Evolutionary conservation across 768 basidiomycete genomes (phyloP), one percentile per base, ranked within the genome.

Genomic region (Mycena latifolia): DNA sequence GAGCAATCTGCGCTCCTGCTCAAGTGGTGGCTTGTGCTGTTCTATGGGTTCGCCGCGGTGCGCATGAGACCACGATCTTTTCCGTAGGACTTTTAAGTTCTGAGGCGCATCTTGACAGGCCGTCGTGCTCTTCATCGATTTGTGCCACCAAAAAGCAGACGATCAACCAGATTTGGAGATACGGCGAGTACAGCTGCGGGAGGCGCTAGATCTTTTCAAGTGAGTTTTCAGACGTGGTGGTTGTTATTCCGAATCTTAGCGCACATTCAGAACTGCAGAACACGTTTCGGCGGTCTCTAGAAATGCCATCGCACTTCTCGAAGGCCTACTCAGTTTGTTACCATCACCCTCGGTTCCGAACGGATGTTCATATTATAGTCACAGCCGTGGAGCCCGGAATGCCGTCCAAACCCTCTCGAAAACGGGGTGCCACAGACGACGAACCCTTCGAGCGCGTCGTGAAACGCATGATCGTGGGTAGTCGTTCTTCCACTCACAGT

Each of bases 121-220:
- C 24, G 71, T 76, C 11, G 73, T 76, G 18, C 63, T 76, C 20
- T 76, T 76, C 48, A 72, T 73, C 20, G 75, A 76, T 56, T 37
- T 76, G 15, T 76, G 73, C 28, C 68, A 74, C 35, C 57, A 63
- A 14, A 69, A 72, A 31, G 64, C 67, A 12, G 71, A 71, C 18
- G 58, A 65, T 31, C 70, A 70, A 17, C 63, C 62, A 27, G 55
- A 63, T 28, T 41, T 71, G 35, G 67, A 71, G 31, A 55, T 61
- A 12, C 64, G 72, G 8, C 58, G 73, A 18, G 46, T 54, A 0
- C 73, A 74, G 51, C 43, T 76, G 15, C 67, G 72, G 17, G 63
- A 67, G 24, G 73, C 71, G 2, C 55, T 76, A 27, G 71, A 70
- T 52, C 47, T 73, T 9, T 74, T 76, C 66, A 74, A 73, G 72